These are phyloP conservation scores for Neocatenulostroma microsporum DNA, from an alignment of 2,329 filamentous ascomycete species.

Conservation along the genomic window DNA sequence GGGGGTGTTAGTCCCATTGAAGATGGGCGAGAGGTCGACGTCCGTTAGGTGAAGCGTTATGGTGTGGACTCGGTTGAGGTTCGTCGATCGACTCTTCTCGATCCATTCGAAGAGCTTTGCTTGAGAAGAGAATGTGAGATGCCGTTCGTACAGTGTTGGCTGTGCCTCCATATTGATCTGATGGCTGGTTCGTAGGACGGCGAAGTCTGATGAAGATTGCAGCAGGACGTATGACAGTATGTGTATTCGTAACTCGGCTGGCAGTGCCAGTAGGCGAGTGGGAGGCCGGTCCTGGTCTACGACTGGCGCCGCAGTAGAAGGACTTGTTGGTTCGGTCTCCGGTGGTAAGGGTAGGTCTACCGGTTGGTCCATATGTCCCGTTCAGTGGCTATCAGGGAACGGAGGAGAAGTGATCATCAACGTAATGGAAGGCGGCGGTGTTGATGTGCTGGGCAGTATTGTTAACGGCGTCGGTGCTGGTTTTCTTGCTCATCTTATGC, in stretches of 20 bases:
- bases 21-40: conserved; percentile 20
- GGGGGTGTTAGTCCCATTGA: conserved; percentile 9
- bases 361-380: too few species aligned
- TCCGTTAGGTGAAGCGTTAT: conserved; percentile 20
- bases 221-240: conserved; percentile 12
- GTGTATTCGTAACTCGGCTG: conserved; percentile 10
- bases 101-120: conserved; percentile 22
- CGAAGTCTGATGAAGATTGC: not conserved
- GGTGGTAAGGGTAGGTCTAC: too few species aligned
- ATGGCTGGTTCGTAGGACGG: conserved; percentile 13
- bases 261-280: conserved; percentile 11
- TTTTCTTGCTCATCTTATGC: too few species aligned
- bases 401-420: too few species aligned
- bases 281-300: too few species aligned
- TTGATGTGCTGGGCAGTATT: too few species aligned
- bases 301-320: too few species aligned
- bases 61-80: conserved; percentile 18
- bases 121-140: conserved; percentile 20
- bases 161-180: conserved; percentile 20
- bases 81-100: conserved; percentile 11
- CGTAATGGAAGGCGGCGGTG: too few species aligned
- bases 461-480: too few species aligned
- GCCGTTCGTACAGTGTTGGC: conserved; percentile 16
- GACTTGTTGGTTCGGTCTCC: too few species aligned
- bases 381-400: too few species aligned